phyloP scores from a whole-genome alignment of 176 grass and related monocot species.

The Paspalum vaginatum region DNA sequence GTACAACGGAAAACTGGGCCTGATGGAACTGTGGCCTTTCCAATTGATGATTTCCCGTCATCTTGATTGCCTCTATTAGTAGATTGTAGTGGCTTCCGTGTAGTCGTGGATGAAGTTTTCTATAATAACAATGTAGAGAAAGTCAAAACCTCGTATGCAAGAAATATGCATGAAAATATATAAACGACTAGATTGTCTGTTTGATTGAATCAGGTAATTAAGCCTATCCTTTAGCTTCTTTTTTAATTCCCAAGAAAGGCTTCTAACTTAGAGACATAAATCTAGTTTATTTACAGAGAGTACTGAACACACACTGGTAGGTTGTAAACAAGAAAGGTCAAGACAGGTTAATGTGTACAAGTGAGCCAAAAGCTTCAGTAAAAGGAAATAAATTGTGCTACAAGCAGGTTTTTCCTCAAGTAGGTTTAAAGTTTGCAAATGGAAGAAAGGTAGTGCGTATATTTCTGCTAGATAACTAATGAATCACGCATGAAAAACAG shows the following conservation, averaged over 20 bases:
- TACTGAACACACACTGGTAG: too few relatives aligned
- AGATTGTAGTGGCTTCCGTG: conserved; percentile 50
- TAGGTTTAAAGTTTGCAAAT: not conserved
- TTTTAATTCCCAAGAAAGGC: too few relatives aligned
- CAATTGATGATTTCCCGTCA: conserved; percentile 50
- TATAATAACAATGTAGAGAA: conserved; percentile 27
- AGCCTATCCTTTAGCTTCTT: too few relatives aligned
- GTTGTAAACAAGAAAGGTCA: too few relatives aligned
- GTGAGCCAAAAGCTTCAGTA: too few relatives aligned
- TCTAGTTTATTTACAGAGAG: too few relatives aligned
- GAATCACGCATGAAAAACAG: not conserved
- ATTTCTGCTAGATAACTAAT: not conserved
- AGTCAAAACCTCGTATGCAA: not conserved
- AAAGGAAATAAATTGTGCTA: not conserved
- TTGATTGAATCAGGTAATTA: not conserved
- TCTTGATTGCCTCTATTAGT: conserved; percentile 36
- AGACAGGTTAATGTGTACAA: too few relatives aligned
- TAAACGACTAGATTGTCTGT: not conserved
- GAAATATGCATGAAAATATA: not conserved
- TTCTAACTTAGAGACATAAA: too few relatives aligned
- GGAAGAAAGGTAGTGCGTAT: not conserved
- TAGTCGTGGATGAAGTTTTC: conserved; percentile 43
- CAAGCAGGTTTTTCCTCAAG: not conserved
- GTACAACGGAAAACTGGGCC: conserved; percentile 76
- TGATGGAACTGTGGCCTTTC: conserved; percentile 61